phyloP scores from a whole-genome alignment of 768 basidiomycete species.

The Xerocomellus amylosporus region DNA sequence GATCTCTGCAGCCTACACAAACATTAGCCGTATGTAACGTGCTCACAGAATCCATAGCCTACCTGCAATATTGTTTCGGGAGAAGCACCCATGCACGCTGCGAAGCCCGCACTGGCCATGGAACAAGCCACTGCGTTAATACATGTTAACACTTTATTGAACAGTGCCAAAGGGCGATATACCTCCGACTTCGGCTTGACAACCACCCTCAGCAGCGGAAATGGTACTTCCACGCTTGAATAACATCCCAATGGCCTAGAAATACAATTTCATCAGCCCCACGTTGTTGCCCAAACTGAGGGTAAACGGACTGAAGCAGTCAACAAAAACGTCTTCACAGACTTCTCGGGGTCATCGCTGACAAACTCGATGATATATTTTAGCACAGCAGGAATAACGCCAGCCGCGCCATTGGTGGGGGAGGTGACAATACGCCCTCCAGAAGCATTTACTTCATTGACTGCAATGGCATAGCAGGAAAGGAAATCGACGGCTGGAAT shows the following conservation, averaged over 20 bases:
- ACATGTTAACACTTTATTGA: neutral
- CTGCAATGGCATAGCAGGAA: constrained; percentile 91
- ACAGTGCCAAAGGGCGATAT: constrained; percentile 12
- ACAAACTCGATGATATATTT: constrained; percentile 93
- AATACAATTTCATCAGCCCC: constrained; percentile 8
- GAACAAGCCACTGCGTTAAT: constrained; percentile 73
- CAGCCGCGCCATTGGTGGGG: constrained; percentile 91
- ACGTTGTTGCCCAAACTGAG: neutral
- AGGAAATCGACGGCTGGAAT: constrained; percentile 94
- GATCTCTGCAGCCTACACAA: constrained; percentile 73
- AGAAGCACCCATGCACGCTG: constrained; percentile 90
- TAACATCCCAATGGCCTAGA: constrained; percentile 86
- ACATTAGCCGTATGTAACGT: neutral
- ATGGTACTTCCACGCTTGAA: constrained; percentile 98
- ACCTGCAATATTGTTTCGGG: constrained; percentile 82
- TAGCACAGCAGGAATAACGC: constrained; percentile 88
- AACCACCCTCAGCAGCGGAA: constrained; percentile 92
- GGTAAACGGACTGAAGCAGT: constrained; percentile 69
- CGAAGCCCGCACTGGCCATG: constrained; percentile 93
- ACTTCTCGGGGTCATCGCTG: constrained; percentile 86
- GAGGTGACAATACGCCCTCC: constrained; percentile 95
- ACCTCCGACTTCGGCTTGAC: constrained; percentile 95
- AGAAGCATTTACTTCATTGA: constrained; percentile 91
- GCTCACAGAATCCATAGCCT: constrained; percentile 8
- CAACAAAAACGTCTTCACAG: constrained; percentile 83